phyloP scores from a whole-genome alignment of 2,329 filamentous ascomycete genomes.

The Ceratocystis harringtonii region DNA sequence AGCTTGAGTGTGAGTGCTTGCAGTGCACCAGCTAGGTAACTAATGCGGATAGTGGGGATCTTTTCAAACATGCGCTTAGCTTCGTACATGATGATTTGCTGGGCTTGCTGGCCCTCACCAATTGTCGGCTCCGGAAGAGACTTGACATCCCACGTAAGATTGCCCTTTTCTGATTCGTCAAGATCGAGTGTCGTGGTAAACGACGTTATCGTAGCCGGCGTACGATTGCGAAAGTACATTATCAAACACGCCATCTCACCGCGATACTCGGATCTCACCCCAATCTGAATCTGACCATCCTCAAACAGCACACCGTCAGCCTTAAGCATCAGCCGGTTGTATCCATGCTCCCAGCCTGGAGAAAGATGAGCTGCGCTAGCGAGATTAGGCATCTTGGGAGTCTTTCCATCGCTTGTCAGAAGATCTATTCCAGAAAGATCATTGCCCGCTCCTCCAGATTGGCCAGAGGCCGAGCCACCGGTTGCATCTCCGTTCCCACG shows the following conservation, averaged over 20 bases:
- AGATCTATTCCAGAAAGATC: constrained; percentile 73
- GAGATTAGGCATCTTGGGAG: constrained; percentile 59
- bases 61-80: constrained; percentile 66
- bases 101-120: constrained; percentile 57
- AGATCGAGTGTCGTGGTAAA: constrained; percentile 92
- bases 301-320: constrained; percentile 86
- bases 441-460: constrained; percentile 26
- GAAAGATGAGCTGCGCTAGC: constrained; percentile 86
- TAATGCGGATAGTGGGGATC: constrained; percentile 81
- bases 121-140: constrained; percentile 74
- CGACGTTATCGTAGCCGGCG: constrained; percentile 65
- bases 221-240: constrained; percentile 91
- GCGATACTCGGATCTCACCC: constrained; percentile 83
- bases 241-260: constrained; percentile 93
- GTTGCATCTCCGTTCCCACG: constrained; percentile 35
- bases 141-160: constrained; percentile 74
- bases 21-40: constrained; percentile 82
- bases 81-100: constrained; percentile 93
- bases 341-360: constrained; percentile 87
- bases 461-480: constrained; percentile 23
- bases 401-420: constrained; percentile 43
- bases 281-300: constrained; percentile 85
- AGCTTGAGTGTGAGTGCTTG: constrained; percentile 86
- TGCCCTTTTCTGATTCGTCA: constrained; percentile 47
- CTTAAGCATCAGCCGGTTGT: constrained; percentile 63